Base-by-base conservation (phyloP, 2,329 filamentous ascomycete genomes). In the Colletotrichum agaves region DNA sequence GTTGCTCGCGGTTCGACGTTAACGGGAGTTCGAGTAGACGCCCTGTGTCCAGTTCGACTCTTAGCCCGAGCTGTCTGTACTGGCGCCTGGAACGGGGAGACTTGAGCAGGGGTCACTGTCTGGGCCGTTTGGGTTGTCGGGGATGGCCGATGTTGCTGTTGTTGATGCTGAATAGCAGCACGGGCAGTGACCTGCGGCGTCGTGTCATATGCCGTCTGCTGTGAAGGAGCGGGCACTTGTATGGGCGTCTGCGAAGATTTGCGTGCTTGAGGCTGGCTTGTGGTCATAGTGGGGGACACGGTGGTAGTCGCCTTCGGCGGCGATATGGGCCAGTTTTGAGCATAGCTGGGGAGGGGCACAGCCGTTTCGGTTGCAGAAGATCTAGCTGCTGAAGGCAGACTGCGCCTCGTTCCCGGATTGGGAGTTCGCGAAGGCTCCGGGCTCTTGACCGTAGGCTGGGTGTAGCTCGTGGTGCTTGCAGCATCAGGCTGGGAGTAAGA, bases 41-140 rank as follows among this genome's bases (percentile, higher is more conserved):
- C 66, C 46, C 76, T 75, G n/a, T 78, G 78, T 2, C 75, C 73
- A 49, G 79, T 77, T 58, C 76, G 73, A 12, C 80, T 80, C 63
- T 74, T 74, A 11, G 75, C 74, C 73, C 58, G 76, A 66, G 23
- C 70, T 66, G 39, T 70, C 49, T 61, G 70, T 60, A 37, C 63
- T 1, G 69, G 47, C 4, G 73, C 68, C 65, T 77, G 75, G 33
- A 76, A 75, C 0, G 77, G 75, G 15, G 78, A 79, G 33, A 72
- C 72, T 41, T 75, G 76, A 8, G 73, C 72, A 2, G 74, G 73
- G 0, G 76, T 69, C 5, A 47, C 49, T 11, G 67, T 19, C 35
- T 62, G 55, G 5, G 65, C n/a, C 1, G 55, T 66, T 46, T 75
- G 71, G 74, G 78, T 70, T 70, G 76, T 70, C 73, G 80, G 56